Evolutionary conservation across 2,329 filamentous ascomycete species (phyloP).

Genomic region (Capronia epimyces): DNA sequence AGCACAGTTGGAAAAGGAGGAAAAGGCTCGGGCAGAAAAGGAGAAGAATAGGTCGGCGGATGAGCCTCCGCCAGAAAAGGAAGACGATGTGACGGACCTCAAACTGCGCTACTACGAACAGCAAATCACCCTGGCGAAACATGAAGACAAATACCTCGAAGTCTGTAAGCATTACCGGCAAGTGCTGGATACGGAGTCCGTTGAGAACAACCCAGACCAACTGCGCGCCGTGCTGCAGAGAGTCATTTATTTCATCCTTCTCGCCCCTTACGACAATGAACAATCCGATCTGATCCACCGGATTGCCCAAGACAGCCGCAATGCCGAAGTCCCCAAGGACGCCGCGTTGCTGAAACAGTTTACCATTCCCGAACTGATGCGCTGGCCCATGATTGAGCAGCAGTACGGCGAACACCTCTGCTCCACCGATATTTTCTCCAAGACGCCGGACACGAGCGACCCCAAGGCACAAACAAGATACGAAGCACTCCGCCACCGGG

Average conservation of each 20-base stretch:
- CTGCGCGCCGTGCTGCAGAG: conserved; percentile 83
- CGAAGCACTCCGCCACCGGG: conserved; percentile 92
- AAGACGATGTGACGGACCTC: conserved; percentile 82
- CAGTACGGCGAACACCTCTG: conserved; percentile 84
- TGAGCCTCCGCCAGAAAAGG: conserved; percentile 67
- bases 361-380: conserved; percentile 93
- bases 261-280: conserved; percentile 96
- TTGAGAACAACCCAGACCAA: conserved; percentile 82
- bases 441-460: conserved; percentile 59
- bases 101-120: conserved; percentile 97
- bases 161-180: conserved; percentile 98
- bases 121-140: conserved; percentile 90
- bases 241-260: conserved; percentile 95
- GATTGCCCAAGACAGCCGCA: conserved; percentile 78
- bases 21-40: conserved; percentile 78
- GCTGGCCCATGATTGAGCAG: conserved; percentile 89
- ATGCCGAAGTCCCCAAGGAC: conserved; percentile 69
- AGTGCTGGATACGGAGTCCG: conserved; percentile 90
- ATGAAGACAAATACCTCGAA: conserved; percentile 95
- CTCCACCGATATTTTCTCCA: conserved; percentile 82
- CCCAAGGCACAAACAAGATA: conserved; percentile 79
- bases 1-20: conserved; percentile 85
- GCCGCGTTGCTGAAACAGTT: conserved; percentile 87
- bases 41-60: conserved; percentile 74
- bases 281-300: conserved; percentile 95